Evolutionary conservation across 1,284 basidiomycete genomes (phyloP).

Genomic region (Trichosporon ovoides): DNA sequence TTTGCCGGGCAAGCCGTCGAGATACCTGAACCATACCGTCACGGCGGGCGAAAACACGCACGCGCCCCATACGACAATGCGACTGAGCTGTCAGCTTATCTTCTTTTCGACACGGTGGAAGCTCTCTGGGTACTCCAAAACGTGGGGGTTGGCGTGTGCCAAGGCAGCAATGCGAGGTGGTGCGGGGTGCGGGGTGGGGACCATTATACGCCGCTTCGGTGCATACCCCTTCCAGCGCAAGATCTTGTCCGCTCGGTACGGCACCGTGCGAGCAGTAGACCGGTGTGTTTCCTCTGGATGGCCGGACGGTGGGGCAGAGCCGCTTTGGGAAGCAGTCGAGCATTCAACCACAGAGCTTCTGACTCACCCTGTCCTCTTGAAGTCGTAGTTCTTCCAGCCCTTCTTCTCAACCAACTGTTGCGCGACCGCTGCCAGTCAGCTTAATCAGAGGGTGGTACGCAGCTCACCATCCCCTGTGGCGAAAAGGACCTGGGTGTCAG

Average conservation of each 20-base stretch:
- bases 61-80: conserved; percentile 48
- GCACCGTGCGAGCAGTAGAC: no score
- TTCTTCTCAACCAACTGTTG: conserved; percentile 53
- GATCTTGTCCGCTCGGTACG: no score
- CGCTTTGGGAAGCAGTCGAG: no score
- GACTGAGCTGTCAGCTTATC: conserved; percentile 28
- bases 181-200: no score
- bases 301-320: no score
- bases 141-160: no score
- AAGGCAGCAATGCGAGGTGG: no score
- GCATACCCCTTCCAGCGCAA: no score
- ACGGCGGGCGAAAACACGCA: conserved; percentile 49
- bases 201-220: no score
- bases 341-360: no score
- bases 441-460: background rate
- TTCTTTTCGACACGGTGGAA: background rate
- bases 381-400: conserved; percentile 45
- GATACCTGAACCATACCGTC: conserved; percentile 43
- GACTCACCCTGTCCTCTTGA: conserved; percentile 47
- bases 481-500: conserved; percentile 43
- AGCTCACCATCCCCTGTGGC: conserved; percentile 49
- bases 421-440: conserved; percentile 44
- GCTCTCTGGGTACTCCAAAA: background rate
- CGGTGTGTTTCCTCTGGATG: no score
- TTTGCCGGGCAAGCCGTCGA: conserved; percentile 42